Base-by-base conservation (phyloP, 306 rosid species). In the Aeschynomene evenia region DNA sequence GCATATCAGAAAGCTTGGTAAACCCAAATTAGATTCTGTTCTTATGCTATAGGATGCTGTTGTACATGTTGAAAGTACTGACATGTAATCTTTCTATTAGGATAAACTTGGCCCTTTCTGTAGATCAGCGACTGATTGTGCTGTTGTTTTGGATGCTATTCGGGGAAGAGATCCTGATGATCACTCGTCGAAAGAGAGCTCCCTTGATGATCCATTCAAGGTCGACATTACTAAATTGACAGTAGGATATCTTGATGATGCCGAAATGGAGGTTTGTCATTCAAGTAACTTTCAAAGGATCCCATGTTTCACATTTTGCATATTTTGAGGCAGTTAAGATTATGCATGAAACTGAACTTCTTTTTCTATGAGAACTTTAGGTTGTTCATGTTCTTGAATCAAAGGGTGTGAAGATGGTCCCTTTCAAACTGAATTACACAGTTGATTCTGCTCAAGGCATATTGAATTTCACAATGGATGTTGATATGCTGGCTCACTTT, bases 1-100 rank as follows among this genome's bases (percentile, higher is more conserved):
- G 95, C 85, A 81, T 92, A 64, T 87, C 96, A 9, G 95, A 92
- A 72, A 92, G 95, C 85, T 68, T 84, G 90, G 96, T 91, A 85
- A 42, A 40, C 42, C 21, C 15, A 22, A 68, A 22, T 26, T 59
- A 1, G n/a, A 33, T 45, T 46, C 2, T 23, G 22, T 63, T 65
- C 72, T 42, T 51, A 22, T 54, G 14, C 39, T 55, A 42, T 58
- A 33, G 29, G 78, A 37, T 66, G 52, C 31, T n/a, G 16, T 57
- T 49, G 24, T 5, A 14, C 29, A 21, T 59, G 46, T 33, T 68
- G 23, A 23, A 53, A n/a, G n/a, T n/a, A 70, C 52, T 77, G 45
- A 79, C 71, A 24, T 66, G 71, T 56, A 61, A 66, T 23, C 33
- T 72, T 80, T 77, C 65, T 54, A 22, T 73, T 77, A 91, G 86